phyloP scores from a whole-genome alignment of 768 basidiomycete genomes.

The Tephrocybe rancida region DNA sequence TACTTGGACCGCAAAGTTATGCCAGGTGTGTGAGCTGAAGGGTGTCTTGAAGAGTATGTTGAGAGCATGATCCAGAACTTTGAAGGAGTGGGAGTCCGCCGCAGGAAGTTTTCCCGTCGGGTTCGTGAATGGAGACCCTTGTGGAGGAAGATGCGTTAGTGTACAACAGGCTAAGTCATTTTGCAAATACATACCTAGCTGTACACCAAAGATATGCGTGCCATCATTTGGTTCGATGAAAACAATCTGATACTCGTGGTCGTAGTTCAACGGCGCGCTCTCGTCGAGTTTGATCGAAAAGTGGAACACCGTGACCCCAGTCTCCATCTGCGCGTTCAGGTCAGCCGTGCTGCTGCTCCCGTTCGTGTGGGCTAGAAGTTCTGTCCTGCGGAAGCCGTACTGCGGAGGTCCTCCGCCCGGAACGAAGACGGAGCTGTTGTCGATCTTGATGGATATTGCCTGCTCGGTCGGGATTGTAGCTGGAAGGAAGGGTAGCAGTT shows the following conservation, averaged over 20 bases:
- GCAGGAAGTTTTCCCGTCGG: slow-evolving; percentile 47
- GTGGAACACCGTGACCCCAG: slow-evolving; percentile 28
- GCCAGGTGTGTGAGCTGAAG: slow-evolving; percentile 48
- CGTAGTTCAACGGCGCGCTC: slow-evolving; percentile 47
- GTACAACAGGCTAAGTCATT: not conserved
- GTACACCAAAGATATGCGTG: slow-evolving; percentile 59
- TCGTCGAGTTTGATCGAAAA: slow-evolving; percentile 44
- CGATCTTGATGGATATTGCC: slow-evolving; percentile 52
- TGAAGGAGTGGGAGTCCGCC: slow-evolving; percentile 47
- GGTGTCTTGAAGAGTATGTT: slow-evolving; percentile 51
- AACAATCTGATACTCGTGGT: slow-evolving; percentile 64
- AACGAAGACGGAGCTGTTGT: slow-evolving; percentile 58
- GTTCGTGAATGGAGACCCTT: slow-evolving; percentile 60
- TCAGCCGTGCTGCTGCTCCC: slow-evolving; percentile 31
- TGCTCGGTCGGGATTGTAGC: slow-evolving; percentile 43
- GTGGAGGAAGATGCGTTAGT: not conserved
- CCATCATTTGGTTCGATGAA: slow-evolving; percentile 66
- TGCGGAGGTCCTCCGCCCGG: slow-evolving; percentile 53
- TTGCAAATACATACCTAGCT: slow-evolving; percentile 45
- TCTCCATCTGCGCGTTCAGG: slow-evolving; percentile 42
- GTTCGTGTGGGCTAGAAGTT: slow-evolving; percentile 54
- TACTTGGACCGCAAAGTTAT: slow-evolving; percentile 62
- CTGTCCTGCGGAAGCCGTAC: slow-evolving; percentile 59
- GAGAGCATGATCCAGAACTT: slow-evolving; percentile 56
- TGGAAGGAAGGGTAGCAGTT: slow-evolving; percentile 20